Base-by-base conservation (phyloP, 148 eudicot genomes). In the Rhododendron molle region DNA sequence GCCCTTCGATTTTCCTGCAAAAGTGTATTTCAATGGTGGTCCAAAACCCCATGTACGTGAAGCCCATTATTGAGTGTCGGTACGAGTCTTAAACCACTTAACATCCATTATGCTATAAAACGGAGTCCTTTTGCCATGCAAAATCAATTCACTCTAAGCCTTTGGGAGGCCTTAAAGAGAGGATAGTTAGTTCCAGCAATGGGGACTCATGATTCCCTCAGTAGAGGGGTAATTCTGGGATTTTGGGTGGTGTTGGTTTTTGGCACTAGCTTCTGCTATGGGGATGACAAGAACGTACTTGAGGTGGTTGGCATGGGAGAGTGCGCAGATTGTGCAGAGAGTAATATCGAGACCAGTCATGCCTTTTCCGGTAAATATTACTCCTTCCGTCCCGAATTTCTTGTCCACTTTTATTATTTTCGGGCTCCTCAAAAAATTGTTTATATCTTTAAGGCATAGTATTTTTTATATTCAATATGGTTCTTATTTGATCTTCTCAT, bases 241-340 rank as follows among this genome's bases (percentile, higher is more conserved):
- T 71, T 90, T 73, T 82, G 88, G 58, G 14, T 92, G 20, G 78
- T 86, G 43, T n/a, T 93, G 52, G 44, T 92, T 16, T 46, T 89
- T 38, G 81, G 86, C 81, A 71, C 89, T 26, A 89, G 87, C 77
- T 83, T 93, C 78, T 87, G 93, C 50, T 21, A 90, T 90, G 93
- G 91, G 10, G 85, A 30, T 18, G 86, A 84, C 3, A 82, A 80
- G 54, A 80, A 74, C 5, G 89, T 87, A 28, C 78, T 86, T 56
- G 89, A 93, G 82, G 92, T 93, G 9, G 88, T 89, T 43, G 93
- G 93, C 3, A 40, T 21, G 36, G 92, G 87, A 23, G 93, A 91
- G 32, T 93, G 95, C 85, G 90, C 90, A 21, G 92, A 91, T 77
- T 93, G 88, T 26, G 88, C 86, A 49, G 78, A 86, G 78, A 86